Base-by-base conservation (phyloP, 768 basidiomycete genomes). In the Leccinum arenicola region DNA sequence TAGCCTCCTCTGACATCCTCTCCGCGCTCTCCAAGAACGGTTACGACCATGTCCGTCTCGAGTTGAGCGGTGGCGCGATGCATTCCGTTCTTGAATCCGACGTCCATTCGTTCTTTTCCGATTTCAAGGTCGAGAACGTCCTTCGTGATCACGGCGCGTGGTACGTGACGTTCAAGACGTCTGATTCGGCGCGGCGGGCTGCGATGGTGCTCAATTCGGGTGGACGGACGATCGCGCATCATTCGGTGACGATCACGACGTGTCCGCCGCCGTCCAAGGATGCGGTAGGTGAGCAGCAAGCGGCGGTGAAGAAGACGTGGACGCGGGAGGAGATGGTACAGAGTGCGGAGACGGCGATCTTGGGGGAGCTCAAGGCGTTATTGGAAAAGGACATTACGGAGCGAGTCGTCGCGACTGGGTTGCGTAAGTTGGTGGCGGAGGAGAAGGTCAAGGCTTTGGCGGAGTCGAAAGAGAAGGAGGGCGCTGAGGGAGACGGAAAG, bases 141-240 rank as follows among this genome's bases (percentile, higher is more conserved):
- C 76, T 93, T 2, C 82, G 84, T 61, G 89, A 90, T 69, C 80
- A 82, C 53, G 73, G 75, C 2, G 89, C 86, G 10, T 88, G 91
- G 80, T 95, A 94, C 68, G 81, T 95, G 62, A 89, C 93, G 4
- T 98, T 97, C 70, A 68, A 76, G 19, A 82, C 84, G 4, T 68
- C 77, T 2, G 83, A 83, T 56, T 70, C 81, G 0, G 94, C 94
- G 0, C 78, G 84, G 6, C 79, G 87, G 3, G 90, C 92, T 0
- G 80, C 80, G 9, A 82, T 83, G 63, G 85, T 91, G 3, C 81
- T 95, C 36, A 76, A 74, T 60, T 73, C 75, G 6, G 76, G 73
- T 6, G 75, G 76, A 12, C 82, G 81, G 43, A 83, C 77, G 58
- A 80, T 91, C 3, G 82, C 79, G 1, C 81, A 84, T 63, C 84